Evolutionary conservation across 2,329 filamentous ascomycete species (phyloP).

Genomic region (Apiospora arundinis): DNA sequence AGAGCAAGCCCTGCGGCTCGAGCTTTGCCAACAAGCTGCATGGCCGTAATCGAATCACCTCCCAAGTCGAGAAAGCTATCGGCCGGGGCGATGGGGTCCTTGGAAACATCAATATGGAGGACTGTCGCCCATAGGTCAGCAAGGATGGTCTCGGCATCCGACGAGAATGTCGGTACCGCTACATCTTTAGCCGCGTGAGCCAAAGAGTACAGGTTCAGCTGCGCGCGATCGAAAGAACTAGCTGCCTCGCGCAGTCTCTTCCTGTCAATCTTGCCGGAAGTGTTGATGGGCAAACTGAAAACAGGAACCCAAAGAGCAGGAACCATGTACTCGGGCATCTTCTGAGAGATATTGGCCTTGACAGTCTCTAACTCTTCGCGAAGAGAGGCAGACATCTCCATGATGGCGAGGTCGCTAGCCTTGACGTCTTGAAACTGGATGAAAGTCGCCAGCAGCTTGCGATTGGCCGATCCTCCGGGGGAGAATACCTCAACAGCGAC

Average conservation of each 20-base stretch:
- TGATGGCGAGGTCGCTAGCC: conserved; percentile 35
- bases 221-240: not conserved
- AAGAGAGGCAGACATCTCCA: not conserved
- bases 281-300: conserved; percentile 7
- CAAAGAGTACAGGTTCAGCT: not conserved
- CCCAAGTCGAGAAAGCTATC: conserved; percentile 4
- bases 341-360: not conserved
- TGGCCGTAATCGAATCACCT: conserved; percentile 8
- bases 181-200: not conserved
- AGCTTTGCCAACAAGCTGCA: not conserved
- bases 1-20: conserved; percentile 47
- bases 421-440: conserved; percentile 34
- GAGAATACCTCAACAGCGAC: conserved; percentile 16
- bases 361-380: not conserved
- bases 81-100: not conserved
- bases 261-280: conserved; percentile 11
- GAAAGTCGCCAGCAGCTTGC: conserved; percentile 50
- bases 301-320: conserved; percentile 20
- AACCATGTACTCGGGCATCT: conserved; percentile 25
- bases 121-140: not conserved
- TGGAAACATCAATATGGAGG: not conserved
- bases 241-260: not conserved
- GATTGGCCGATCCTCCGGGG: not conserved
- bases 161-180: not conserved
- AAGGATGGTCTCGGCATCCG: not conserved